phyloP scores from a whole-genome alignment of 495 filamentous ascomycete species.

The Talaromyces proteolyticus region DNA sequence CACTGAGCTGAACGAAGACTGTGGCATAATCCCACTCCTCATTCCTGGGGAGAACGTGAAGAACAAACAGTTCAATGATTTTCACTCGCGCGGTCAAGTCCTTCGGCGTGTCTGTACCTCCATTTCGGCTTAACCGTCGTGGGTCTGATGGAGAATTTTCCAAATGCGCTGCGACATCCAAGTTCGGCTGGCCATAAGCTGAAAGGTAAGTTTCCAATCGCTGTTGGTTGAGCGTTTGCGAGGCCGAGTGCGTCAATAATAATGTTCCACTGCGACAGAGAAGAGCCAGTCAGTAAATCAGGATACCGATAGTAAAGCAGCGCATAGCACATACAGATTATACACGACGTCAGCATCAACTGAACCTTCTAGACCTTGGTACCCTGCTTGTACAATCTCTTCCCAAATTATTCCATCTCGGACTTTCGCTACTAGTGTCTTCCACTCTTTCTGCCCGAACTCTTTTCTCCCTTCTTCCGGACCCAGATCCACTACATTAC shows the following conservation, averaged over 20 bases:
- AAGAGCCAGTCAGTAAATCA: not conserved
- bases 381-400: constrained; percentile 78
- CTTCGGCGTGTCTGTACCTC: constrained; percentile 69
- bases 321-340: constrained; percentile 61
- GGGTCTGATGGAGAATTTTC: constrained; percentile 21
- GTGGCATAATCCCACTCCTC: constrained; percentile 91
- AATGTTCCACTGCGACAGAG: constrained; percentile 64
- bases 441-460: constrained; percentile 82
- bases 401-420: constrained; percentile 89
- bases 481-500: constrained; percentile 81
- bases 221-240: constrained; percentile 76
- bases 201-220: constrained; percentile 89
- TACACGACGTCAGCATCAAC: constrained; percentile 94
- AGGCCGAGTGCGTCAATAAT: constrained; percentile 76
- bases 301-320: not conserved
- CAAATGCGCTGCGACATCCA: constrained; percentile 60
- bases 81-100: constrained; percentile 72
- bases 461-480: constrained; percentile 82
- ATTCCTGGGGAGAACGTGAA: constrained; percentile 87
- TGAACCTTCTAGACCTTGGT: constrained; percentile 77
- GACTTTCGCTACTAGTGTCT: constrained; percentile 68
- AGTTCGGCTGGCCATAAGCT: constrained; percentile 60
- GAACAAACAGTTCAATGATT: constrained; percentile 87
- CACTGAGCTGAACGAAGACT: constrained; percentile 78
- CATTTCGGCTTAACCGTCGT: constrained; percentile 29